phyloP scores from a whole-genome alignment of 1,284 basidiomycete genomes.

The Apiotrichum montevideense region DNA sequence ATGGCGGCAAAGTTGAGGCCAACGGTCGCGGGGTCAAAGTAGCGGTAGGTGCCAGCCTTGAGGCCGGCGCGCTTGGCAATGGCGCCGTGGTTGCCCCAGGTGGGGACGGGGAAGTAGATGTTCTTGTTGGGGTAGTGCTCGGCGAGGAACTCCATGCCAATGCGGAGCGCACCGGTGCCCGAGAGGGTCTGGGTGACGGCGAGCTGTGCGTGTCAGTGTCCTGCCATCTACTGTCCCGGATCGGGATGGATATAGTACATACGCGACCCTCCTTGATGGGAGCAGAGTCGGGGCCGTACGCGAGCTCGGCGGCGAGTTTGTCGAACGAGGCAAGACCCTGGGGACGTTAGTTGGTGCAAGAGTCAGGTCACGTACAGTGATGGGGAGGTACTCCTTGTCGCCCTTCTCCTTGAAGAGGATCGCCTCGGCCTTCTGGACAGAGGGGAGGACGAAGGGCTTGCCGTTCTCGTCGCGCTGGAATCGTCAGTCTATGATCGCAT shows the following conservation, averaged over 20 bases:
- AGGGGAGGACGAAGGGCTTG: slow-evolving; percentile 88
- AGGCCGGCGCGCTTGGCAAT: slow-evolving; percentile 83
- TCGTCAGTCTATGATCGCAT: slow-evolving; percentile 1
- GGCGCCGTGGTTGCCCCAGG: slow-evolving; percentile 96
- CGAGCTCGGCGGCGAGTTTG: slow-evolving; percentile 80
- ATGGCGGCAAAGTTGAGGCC: slow-evolving; percentile 90
- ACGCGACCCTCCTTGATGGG: slow-evolving; percentile 73
- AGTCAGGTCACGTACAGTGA: slow-evolving; percentile 53
- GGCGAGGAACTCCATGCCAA: slow-evolving; percentile 84
- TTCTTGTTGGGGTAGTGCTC: slow-evolving; percentile 85
- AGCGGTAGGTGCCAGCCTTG: slow-evolving; percentile 69
- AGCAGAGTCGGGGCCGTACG: slow-evolving; percentile 76
- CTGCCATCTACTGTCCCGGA: neutral
- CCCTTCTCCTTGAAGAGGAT: slow-evolving; percentile 58
- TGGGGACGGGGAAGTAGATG: slow-evolving; percentile 89
- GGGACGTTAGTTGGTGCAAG: neutral
- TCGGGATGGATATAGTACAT: slow-evolving; percentile 37
- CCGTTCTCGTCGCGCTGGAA: slow-evolving; percentile 83
- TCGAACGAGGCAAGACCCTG: slow-evolving; percentile 73
- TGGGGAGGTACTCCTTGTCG: slow-evolving; percentile 98
- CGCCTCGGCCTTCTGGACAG: slow-evolving; percentile 71
- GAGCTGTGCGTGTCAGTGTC: slow-evolving; percentile 53
- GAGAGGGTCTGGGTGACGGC: slow-evolving; percentile 95
- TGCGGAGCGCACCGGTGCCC: slow-evolving; percentile 93
- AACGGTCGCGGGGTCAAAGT: slow-evolving; percentile 91